Conservation (phyloP, 495 filamentous ascomycete genomes). For the Neurospora cerealis region DNA sequence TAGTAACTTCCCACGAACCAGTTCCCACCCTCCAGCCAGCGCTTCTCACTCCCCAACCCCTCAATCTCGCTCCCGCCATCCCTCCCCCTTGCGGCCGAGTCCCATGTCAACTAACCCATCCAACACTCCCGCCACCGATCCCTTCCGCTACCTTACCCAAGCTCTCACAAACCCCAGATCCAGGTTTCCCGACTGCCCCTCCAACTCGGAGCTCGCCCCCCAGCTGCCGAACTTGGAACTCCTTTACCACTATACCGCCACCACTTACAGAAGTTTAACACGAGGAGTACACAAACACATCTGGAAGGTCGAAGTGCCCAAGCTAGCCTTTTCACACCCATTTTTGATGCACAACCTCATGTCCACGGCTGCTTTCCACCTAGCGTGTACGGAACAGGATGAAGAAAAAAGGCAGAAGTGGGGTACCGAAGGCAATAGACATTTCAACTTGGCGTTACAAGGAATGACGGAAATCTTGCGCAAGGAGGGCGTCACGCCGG, state of each 20-base stretch:
- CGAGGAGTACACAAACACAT: not conserved
- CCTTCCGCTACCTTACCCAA: constrained; percentile 11
- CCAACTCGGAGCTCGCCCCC: not conserved
- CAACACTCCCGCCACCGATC: constrained; percentile 4
- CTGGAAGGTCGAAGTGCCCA: constrained; percentile 16
- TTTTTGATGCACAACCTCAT: constrained; percentile 23
- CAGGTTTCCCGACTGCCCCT: not conserved
- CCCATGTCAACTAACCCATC: not conserved
- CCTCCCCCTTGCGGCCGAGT: not conserved
- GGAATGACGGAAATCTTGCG: constrained; percentile 11
- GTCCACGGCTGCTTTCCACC: constrained; percentile 17
- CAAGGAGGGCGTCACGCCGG: constrained; percentile 9
- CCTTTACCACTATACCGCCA: constrained; percentile 17
- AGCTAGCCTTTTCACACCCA: constrained; percentile 11
- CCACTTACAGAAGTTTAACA: constrained; percentile 9
- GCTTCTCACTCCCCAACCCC: not conserved
- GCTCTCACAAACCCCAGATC: not conserved
- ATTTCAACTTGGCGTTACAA: constrained; percentile 16
- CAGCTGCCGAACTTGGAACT: constrained; percentile 18
- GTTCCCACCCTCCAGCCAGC: not conserved
- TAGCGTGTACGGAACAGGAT: constrained; percentile 10
- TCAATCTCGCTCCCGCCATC: not conserved
- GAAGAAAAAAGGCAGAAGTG: constrained; percentile 5
- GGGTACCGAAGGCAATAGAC: constrained; percentile 11
- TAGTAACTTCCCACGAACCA: not conserved